Evolutionary conservation across 805 yeast genomes (phyloP).

Genomic region (Vanderwaltozyma yarrowii): DNA sequence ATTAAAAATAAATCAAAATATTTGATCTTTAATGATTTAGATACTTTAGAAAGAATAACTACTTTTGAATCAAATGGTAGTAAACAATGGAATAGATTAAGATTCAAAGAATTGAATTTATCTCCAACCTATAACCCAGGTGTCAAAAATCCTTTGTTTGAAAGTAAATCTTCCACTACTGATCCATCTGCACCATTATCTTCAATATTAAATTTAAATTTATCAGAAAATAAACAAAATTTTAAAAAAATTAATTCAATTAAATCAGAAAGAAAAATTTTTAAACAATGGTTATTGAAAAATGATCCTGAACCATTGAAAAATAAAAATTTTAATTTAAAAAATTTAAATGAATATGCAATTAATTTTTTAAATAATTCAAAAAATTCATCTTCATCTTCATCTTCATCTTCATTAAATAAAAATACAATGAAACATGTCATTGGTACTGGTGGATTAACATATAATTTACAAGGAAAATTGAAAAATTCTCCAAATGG

Average conservation of each 20-base stretch:
- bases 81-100: conserved; percentile 46
- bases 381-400: too few species aligned
- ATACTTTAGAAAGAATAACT: conserved; percentile 56
- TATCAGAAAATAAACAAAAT: conserved; percentile 32
- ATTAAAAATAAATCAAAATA: conserved; percentile 46
- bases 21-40: conserved; percentile 55
- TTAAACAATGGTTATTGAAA: conserved; percentile 43
- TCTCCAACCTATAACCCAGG: conserved; percentile 24
- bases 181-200: conserved; percentile 16
- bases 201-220: conserved; percentile 9
- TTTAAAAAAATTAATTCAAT: conserved; percentile 7
- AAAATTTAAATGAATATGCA: conserved; percentile 31
- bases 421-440: conserved; percentile 18
- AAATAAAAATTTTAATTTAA: conserved; percentile 21
- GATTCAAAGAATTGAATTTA: conserved; percentile 61
- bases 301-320: conserved; percentile 37
- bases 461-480: conserved; percentile 61
- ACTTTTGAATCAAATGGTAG: conserved; percentile 57
- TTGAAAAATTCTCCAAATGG: conserved; percentile 65
- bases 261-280: conserved; percentile 38
- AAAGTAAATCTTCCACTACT: background rate
- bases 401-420: conserved; percentile 1
- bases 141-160: conserved; percentile 29
- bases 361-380: conserved; percentile 29
- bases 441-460: conserved; percentile 69